Evolutionary conservation across 805 yeast genomes (phyloP), one percentile per base, ranked within the genome.

Genomic region (Candida ficus): DNA sequence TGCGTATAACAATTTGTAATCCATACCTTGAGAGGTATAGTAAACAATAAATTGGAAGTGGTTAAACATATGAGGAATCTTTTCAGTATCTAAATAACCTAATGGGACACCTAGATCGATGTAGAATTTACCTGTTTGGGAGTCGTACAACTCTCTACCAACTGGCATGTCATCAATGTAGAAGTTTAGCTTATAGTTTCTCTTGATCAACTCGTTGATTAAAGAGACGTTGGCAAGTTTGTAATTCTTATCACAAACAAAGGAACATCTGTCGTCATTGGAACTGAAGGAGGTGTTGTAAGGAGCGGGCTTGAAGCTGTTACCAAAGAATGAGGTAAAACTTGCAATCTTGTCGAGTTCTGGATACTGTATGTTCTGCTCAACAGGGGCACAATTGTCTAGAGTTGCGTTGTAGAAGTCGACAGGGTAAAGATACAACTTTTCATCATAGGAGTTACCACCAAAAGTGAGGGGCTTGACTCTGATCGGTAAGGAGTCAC

Each of bases 31-130:
- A 7, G 49, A 35, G 16, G 46, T 46, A 33, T 57, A 59, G 18
- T 54, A 50, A 27, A 59, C 44, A 19, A 50, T 44, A 20, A 59
- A 53, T 35, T 59, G 59, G 52, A 58, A 59, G 43, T 59, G 63
- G 43, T 59, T 59, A 42, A 43, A 58, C 7, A 49, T 16, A 38
- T 58, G 63, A 4, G 62, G 58, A 25, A 57, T 47, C 33, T 52
- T 54, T 29, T 59, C 54, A 11, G 44, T 26, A 26, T 59, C 63
- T 2, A 49, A 19, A 36, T 57, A 59, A 5, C 63, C 63, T 37
- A 59, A 13, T 14, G 63, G 62, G 12, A 54, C 50, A 29, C 59
- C 60, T n/a, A 44, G 35, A 16, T 54, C 54, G 11, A 59, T 44
- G 36, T 58, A 59, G 29, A 52, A 58, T 29, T 41, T 49, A 9